Evolutionary conservation across 495 filamentous ascomycete species (phyloP).

Genomic region (Letharia lupina): DNA sequence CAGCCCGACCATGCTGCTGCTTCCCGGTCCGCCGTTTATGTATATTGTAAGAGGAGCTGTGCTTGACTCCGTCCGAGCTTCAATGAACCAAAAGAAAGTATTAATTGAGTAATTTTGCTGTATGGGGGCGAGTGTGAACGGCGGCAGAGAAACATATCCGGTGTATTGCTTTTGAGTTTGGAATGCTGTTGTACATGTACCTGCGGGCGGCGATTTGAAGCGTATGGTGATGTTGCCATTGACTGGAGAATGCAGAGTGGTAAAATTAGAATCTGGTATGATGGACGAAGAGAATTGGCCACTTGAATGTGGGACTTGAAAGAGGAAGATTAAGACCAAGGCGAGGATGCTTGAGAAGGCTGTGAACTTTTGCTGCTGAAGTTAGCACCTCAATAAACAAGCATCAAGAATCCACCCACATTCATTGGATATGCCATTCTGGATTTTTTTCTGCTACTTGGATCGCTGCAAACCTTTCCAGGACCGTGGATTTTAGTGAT

Average conservation of each 20-base stretch:
- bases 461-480: background rate
- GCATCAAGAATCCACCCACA: background rate
- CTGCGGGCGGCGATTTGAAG: slow-evolving; percentile 49
- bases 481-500: background rate
- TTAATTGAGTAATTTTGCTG: slow-evolving; percentile 56
- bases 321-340: slow-evolving; percentile 5
- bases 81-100: slow-evolving; percentile 75
- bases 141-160: slow-evolving; percentile 41
- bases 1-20: slow-evolving; percentile 52
- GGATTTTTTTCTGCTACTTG: background rate
- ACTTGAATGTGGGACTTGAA: background rate
- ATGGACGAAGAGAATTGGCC: slow-evolving; percentile 20
- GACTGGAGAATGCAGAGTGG: slow-evolving; percentile 46
- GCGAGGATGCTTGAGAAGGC: slow-evolving; percentile 2
- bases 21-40: slow-evolving; percentile 48
- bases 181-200: slow-evolving; percentile 48
- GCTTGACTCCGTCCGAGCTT: slow-evolving; percentile 48
- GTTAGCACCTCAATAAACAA: background rate
- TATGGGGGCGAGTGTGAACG: slow-evolving; percentile 37
- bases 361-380: background rate
- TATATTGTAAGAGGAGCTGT: slow-evolving; percentile 55
- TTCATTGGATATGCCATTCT: background rate
- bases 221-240: slow-evolving; percentile 51
- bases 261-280: slow-evolving; percentile 21
- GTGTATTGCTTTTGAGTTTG: slow-evolving; percentile 45